A percentile compares a stretch with the other conserved stretches of the same genome.
These are phyloP conservation scores for Monosporascus sp. DNA, from an alignment of 2,329 filamentous ascomycete species.

Conservation along the genomic window DNA sequence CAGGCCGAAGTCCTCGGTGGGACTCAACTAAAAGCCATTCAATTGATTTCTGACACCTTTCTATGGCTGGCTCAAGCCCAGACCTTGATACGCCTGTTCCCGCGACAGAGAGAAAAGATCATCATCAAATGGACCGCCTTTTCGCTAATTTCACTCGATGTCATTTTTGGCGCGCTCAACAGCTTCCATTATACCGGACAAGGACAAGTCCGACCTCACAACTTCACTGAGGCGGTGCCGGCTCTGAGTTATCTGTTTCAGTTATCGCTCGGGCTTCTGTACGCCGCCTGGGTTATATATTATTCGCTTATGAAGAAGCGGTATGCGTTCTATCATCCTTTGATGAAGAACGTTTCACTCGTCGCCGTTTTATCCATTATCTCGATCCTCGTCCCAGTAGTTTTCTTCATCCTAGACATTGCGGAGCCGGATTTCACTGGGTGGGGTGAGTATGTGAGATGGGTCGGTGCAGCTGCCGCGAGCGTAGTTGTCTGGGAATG, in stretches of 20 bases:
- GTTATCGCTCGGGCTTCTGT: conserved; percentile 76
- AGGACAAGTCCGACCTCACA: conserved; percentile 57
- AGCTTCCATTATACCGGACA: conserved; percentile 61
- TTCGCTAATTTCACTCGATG: conserved; percentile 83
- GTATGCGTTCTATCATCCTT: conserved; percentile 83
- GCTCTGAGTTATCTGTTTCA: conserved; percentile 89
- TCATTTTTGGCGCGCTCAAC: conserved; percentile 86
- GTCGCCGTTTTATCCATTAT: conserved; percentile 73
- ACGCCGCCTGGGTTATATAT: conserved; percentile 91
- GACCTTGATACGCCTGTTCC: conserved; percentile 90
- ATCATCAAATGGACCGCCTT: conserved; percentile 99
- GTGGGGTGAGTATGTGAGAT: conserved; percentile 93
- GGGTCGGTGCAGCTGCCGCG: conserved; percentile 91
- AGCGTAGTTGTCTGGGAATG: conserved; percentile 98
- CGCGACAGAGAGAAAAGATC: conserved; percentile 92
- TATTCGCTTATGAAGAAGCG: conserved; percentile 88
- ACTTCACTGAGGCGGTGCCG: conserved; percentile 84
- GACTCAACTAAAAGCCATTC: conserved; percentile 80
- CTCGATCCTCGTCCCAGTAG: conserved; percentile 80
- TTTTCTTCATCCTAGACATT: conserved; percentile 91
- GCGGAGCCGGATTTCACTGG: conserved; percentile 78
- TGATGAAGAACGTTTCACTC: conserved; percentile 84
- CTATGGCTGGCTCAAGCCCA: conserved; percentile 97
- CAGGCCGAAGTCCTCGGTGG: conserved; percentile 77
- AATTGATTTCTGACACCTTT: conserved; percentile 92